Base-by-base conservation (phyloP, 345 rosid species). In the Bruguiera sexangula region DNA sequence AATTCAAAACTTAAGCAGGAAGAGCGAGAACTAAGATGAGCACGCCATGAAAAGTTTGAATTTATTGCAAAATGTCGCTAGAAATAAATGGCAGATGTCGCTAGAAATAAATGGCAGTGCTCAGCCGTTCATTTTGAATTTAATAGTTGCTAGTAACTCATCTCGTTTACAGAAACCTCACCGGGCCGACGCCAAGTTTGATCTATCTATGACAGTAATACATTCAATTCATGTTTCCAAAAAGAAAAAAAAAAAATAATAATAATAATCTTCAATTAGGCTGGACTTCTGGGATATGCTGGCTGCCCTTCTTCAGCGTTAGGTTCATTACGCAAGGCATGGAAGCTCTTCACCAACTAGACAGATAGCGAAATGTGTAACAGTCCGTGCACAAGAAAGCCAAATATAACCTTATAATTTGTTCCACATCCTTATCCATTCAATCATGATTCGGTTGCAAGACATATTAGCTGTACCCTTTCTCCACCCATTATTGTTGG, bases 271-370 rank as follows among this genome's bases (percentile, higher is more conserved):
- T 60, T 63, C 31, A 53, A 32, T 55, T 73, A 64, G 26, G 75
- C 85, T 78, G 48, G 77, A 82, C 79, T 62, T 69, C 6, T 51
- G 85, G 82, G 82, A 82, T 76, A 60, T 79, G 85, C 43, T 64
- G 54, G 82, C 37, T 8, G 9, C 19, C 36, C 39, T 48, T 15
- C 16, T 36, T 67, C 52, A 36, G 63, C 55, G 71, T 18, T 51
- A 48, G 60, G 52, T 43, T 51, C 46, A 63, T 32, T 6, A 24
- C 69, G 51, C 52, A 43, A 19, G 29, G 31, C 6, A 46, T 24
- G 6, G 53, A 18, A 51, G 65, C 69, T 56, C 21, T 66, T 70
- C 75, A 61, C 63, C 73, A 46, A 61, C 65, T 27, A 18, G 51
- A 67, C 66, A 65, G 71, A 68, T 6, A 29, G 72, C 65, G 66